Evolutionary conservation across 2,329 filamentous ascomycete species (phyloP), one percentile per base, ranked within the genome.

Genomic region (Albifimbria verrucaria): DNA sequence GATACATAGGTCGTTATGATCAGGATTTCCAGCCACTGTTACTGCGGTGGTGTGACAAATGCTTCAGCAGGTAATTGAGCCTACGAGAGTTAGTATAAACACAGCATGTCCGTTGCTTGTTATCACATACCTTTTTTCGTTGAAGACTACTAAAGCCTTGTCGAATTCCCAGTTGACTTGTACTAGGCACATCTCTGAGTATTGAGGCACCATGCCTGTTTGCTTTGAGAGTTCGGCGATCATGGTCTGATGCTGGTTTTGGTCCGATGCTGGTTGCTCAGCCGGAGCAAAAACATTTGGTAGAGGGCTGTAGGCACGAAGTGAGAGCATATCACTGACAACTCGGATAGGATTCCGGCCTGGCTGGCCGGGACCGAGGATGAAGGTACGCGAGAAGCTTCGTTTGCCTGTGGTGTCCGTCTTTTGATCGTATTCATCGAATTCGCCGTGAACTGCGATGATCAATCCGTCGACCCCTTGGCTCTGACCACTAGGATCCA

Each of bases 161-260:
- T 89, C 82, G 48, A 92, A 83, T 66, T 95, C 83, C 91, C 92
- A 97, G 36, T 80, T 82, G 52, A 87, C 90, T 54, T 92, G 85
- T 3, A 83, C 79, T 17, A 97, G 77, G 62, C 93, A 97, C 77
- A 95, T 82, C 60, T 87, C 82, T 1, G 92, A 88, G 67, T 89
- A 96, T 54, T 89, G 78, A 10, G 86, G 72, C 9, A 84, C 94
- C 85, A 99, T 91, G 53, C 86, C 84, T 1, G 92, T 96, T 63
- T 85, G 85, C 58, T 84, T 85, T 58, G 85, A 87, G 50, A 97
- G 79, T 66, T 94, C 86, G 20, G 85, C 75, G 65, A 96, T 77
- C 73, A 92, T 84, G 57, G 87, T 82, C 61, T 89, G 82, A 59
- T 88, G 82, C 44, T 81, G 73, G 32, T 78, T 73, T 39, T 75